A percentile compares a stretch with the other conserved stretches of the same genome.
Evolutionary conservation across 2,329 filamentous ascomycete species (phyloP).

Genomic region (Cladosporium sp.): DNA sequence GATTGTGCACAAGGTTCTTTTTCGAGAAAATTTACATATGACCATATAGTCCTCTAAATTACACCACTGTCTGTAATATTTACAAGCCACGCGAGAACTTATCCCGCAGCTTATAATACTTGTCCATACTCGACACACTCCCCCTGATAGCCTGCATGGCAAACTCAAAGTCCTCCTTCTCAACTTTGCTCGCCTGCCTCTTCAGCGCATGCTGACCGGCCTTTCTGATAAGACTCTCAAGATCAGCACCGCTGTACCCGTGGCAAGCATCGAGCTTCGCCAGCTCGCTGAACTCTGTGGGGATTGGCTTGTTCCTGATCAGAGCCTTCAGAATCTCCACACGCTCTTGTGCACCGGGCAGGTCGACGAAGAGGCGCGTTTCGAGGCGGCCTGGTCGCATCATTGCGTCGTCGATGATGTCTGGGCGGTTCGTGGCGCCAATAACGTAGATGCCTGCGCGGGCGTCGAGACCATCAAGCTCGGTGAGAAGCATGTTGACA

Average conservation of each 20-base stretch:
- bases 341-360: constrained; percentile 73
- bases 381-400: constrained; percentile 85
- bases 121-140: constrained; percentile 54
- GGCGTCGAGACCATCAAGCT: constrained; percentile 79
- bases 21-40: neutral
- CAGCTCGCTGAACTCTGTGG: constrained; percentile 47
- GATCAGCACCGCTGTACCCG: constrained; percentile 70
- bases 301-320: constrained; percentile 48
- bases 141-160: constrained; percentile 41
- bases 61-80: neutral
- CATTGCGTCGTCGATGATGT: constrained; percentile 96
- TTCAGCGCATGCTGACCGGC: constrained; percentile 53
- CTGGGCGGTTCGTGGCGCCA: constrained; percentile 88
- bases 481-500: constrained; percentile 90
- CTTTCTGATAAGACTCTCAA: constrained; percentile 54
- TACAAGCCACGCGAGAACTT: constrained; percentile 2
- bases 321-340: constrained; percentile 78
- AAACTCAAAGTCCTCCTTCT: constrained; percentile 42
- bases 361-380: constrained; percentile 80
- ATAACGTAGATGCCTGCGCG: constrained; percentile 89
- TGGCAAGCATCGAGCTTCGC: constrained; percentile 64
- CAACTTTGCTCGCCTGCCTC: constrained; percentile 41
- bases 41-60: too few relatives aligned
- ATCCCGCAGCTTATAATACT: constrained; percentile 50
- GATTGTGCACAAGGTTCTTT: neutral